Base-by-base conservation (phyloP, 345 rosid genomes). In the Gossypium bickii region DNA sequence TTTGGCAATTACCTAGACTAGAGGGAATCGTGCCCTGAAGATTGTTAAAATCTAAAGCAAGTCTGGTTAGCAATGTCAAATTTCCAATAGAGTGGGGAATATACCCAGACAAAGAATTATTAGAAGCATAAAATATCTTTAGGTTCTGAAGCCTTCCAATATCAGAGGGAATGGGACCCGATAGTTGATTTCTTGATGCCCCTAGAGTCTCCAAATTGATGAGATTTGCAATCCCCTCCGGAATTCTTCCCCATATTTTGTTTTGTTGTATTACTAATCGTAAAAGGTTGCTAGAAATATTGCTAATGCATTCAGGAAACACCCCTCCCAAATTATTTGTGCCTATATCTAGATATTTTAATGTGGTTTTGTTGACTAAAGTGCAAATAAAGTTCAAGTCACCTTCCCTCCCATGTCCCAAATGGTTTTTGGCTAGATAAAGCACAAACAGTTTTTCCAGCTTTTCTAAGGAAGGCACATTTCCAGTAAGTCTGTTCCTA, bases 401-500 rank as follows among this genome's bases (percentile, higher is more conserved):
- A 52, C 56, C 56, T 16, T 52, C 56, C 2, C 20, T 52, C 9
- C 2, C 56, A 52, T 52, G 2, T 52, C 56, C 56, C 20, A 52
- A 4, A 52, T 52, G 3, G 20, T 52, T 52, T 4, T 2, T 1
- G 9, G 0, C n/a, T 16, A 52, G 20, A 2, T 4, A 2, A 52
- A 52, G 9, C 7, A 0, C 2, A 16, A 16, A 16, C 56, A 52
- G 6, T 5, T 52, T 52, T 4, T 52, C 18, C 16, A 52, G 4
- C 11, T 68, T 68, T 29, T 17, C 29, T 6, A 76, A 45, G 4
- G 58, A 38, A 12, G 78, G 61, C 29, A 76, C 38, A 2, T 24
- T 44, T 29, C 78, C 78, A 20, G 4, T 47, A n/a, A 76, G 8
- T 27, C 2, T 57, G 22, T 76, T 76, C n/a, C n/a, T n/a, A n/a